Percentiles rank a stretch among this genome's conserved stretches.
Evolutionary conservation across 2,329 filamentous ascomycete genomes (phyloP).

Genomic region (Huntiella omanensis): DNA sequence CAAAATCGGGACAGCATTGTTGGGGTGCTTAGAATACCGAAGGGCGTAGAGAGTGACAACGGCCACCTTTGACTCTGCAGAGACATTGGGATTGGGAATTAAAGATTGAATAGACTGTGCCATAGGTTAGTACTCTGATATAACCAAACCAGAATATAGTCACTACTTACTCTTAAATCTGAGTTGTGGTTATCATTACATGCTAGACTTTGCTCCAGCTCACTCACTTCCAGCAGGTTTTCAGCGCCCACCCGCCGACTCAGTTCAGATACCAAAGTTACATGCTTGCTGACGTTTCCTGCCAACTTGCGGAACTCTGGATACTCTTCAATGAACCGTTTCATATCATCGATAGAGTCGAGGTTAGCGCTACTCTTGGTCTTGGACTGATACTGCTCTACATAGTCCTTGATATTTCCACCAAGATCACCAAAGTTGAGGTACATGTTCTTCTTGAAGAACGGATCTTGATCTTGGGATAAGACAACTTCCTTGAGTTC

Average conservation of each 20-base stretch:
- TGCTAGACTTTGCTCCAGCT: slow-evolving; percentile 87
- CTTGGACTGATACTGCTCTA: slow-evolving; percentile 93
- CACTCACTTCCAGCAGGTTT: slow-evolving; percentile 83
- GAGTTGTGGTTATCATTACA: slow-evolving; percentile 89
- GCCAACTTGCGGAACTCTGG: slow-evolving; percentile 94
- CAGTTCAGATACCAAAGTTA: slow-evolving; percentile 84
- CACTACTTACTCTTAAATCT: slow-evolving; percentile 58
- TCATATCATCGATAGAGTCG: slow-evolving; percentile 96
- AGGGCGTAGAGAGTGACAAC: slow-evolving; percentile 89
- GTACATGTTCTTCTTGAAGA: slow-evolving; percentile 99
- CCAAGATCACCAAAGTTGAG: slow-evolving; percentile 92
- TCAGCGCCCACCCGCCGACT: slow-evolving; percentile 75
- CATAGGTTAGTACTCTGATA: not conserved
- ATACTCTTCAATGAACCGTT: slow-evolving; percentile 96
- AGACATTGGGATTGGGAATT: slow-evolving; percentile 62
- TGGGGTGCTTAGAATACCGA: slow-evolving; percentile 73
- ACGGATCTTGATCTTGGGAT: slow-evolving; percentile 91
- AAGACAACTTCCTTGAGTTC: slow-evolving; percentile 88
- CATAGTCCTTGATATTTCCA: slow-evolving; percentile 93
- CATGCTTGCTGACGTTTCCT: slow-evolving; percentile 96
- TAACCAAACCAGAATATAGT: not conserved
- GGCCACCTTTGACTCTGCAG: slow-evolving; percentile 66
- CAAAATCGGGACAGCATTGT: slow-evolving; percentile 66
- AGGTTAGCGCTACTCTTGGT: slow-evolving; percentile 94
- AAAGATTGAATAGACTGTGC: slow-evolving; percentile 61